A percentile compares a stretch with the other conserved stretches of the same genome.
These are phyloP conservation scores for Fermentozyma sake DNA, from an alignment of 1,139 yeast genomes.

Conservation along the genomic window DNA sequence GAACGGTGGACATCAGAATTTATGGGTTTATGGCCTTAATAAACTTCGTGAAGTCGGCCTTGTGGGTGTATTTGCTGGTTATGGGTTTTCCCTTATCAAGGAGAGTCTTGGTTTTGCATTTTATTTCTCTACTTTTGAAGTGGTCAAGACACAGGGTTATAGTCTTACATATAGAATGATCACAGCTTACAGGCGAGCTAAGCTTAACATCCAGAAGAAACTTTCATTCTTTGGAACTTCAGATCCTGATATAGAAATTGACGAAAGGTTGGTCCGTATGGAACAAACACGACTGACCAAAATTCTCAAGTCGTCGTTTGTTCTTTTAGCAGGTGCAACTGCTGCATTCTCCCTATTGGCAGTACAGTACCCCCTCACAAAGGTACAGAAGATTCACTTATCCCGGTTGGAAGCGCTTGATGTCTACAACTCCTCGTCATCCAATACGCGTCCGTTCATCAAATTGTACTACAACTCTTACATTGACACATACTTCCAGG, in stretches of 20 bases:
- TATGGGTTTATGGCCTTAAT: conserved; percentile 72
- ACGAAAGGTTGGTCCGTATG: conserved; percentile 23
- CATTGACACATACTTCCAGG: conserved; percentile 63
- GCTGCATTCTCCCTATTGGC: conserved; percentile 76
- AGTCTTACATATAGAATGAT: conserved; percentile 55
- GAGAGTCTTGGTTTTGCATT: conserved; percentile 85
- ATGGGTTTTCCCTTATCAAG: conserved; percentile 66
- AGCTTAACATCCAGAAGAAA: conserved; percentile 17
- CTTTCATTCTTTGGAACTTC: conserved; percentile 18
- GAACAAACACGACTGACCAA: conserved; percentile 43
- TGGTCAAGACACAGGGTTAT: conserved; percentile 67
- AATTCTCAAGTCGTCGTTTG: conserved; percentile 63
- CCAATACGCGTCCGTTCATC: conserved; percentile 32
- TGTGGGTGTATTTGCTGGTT: conserved; percentile 88
- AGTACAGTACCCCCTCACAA: conserved; percentile 79
- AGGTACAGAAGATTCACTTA: conserved; percentile 75
- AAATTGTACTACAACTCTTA: conserved; percentile 65
- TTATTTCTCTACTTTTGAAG: conserved; percentile 81
- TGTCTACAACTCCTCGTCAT: conserved; percentile 47
- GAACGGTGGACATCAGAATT: conserved; percentile 60
- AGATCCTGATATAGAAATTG: conserved; percentile 21
- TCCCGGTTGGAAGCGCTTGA: conserved; percentile 78
- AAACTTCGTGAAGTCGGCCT: conserved; percentile 73
- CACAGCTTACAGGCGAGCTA: conserved; percentile 46
- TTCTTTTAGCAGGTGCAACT: conserved; percentile 82